These are phyloP conservation scores for Crotalaria pallida DNA, from an alignment of 306 rosid species.

Conservation along the genomic window DNA sequence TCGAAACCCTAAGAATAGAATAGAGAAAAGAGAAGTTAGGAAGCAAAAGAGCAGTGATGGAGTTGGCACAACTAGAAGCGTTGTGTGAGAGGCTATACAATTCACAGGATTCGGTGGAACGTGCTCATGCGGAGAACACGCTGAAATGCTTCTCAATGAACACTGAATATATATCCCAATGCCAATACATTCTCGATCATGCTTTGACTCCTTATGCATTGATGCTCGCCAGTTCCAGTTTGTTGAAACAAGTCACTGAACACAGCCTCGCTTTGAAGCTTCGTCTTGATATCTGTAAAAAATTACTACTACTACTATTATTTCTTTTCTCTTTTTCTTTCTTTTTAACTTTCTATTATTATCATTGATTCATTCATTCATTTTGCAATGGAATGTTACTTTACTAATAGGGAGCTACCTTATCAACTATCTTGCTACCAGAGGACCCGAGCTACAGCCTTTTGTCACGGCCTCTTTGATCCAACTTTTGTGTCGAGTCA, in stretches of 20 bases:
- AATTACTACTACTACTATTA: too few species aligned
- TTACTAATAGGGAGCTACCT: conserved; percentile 56
- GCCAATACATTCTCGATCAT: conserved; percentile 57
- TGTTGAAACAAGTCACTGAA: conserved; percentile 57
- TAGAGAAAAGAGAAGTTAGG: too few species aligned
- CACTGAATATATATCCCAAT: conserved; percentile 52
- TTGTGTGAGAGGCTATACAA: conserved; percentile 56
- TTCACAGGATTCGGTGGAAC: conserved; percentile 57
- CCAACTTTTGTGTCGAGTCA: conserved; percentile 44
- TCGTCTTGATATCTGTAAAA: conserved; percentile 48
- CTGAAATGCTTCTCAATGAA: conserved; percentile 49
- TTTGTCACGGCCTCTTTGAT: conserved; percentile 51
- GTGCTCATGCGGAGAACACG: conserved; percentile 58
- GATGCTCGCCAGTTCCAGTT: conserved; percentile 58
- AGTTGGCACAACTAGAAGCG: conserved; percentile 55
- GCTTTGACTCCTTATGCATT: conserved; percentile 53
- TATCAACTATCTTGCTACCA: conserved; percentile 43
- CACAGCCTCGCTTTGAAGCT: conserved; percentile 50
- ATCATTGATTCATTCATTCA: too few species aligned
- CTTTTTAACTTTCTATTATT: background rate
- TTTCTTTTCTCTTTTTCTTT: background rate
- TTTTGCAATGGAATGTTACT: too few species aligned
- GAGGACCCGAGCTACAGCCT: conserved; percentile 57
- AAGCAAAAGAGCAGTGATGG: conserved; percentile 35
- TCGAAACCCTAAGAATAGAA: background rate